Base-by-base conservation (phyloP, 306 rosid genomes). In the Trifolium subterraneum region DNA sequence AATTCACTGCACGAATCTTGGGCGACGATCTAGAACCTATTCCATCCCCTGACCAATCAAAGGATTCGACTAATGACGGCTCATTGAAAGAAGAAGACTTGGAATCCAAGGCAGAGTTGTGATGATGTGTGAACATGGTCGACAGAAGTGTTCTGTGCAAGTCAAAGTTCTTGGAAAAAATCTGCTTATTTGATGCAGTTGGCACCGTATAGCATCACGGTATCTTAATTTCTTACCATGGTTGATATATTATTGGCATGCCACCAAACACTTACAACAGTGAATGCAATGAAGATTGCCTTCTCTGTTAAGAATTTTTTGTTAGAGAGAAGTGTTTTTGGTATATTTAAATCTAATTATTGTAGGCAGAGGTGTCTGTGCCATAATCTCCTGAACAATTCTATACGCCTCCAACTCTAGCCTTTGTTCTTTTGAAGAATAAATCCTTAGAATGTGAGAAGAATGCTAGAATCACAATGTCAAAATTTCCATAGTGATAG, bases 61-160 rank as follows among this genome's bases (percentile, higher is more conserved):
- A 78, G 58, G 78, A 71, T 48, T 64, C 79, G 16, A 22, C 52
- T 14, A 36, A 13, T 11, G 81, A 84, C 36, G 83, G 70, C 42
- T 61, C 78, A 23, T 39, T 42, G 12, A 52, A 83, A 52, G 86
- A 78, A 52, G 86, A 78, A 60, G 94, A 90, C 73, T 33, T 13
- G 54, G 99, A 94, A 86, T 85, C 90, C 13, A 90, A 78, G 88
- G 95, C 95, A 7, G 98, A 95, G 80, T 81, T 95, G 79, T 95
- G 80, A 88, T 95, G 80, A 88, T 60, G 15, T 6, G 7, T 27
- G 41, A 2, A 76, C 75, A 67, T 31, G 33, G 39, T 18, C 15
- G 58, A 72, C 64, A 64, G 13, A 47, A 31, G 15, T 11, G 52
- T 27, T 47, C 19, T 38, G n/a, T 18, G 33, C 67, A 16, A 60